phyloP scores from a whole-genome alignment of 495 filamentous ascomycete genomes.

The Articulospora tetracladia region DNA sequence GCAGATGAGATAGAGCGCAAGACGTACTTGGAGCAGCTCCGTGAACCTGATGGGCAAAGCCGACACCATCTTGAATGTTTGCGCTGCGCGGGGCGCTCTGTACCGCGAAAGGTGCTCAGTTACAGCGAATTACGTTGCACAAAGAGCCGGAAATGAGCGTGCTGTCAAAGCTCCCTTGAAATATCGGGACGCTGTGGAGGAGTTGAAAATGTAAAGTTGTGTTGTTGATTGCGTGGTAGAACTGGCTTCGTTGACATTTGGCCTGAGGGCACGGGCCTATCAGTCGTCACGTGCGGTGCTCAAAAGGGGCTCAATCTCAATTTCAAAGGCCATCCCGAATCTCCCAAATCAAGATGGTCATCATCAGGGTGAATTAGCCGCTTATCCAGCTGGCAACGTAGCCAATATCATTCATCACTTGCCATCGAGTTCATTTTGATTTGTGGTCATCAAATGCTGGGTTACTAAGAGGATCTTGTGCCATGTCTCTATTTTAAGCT shows the following conservation, averaged over 20 bases:
- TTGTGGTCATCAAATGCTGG: no score
- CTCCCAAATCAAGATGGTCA: no score
- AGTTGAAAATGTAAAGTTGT: background rate
- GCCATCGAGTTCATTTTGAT: no score
- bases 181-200: conserved; percentile 13
- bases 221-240: conserved; percentile 20
- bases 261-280: background rate
- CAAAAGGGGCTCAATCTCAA: conserved; percentile 2
- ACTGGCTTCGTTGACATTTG: conserved; percentile 14
- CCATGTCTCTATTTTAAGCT: no score
- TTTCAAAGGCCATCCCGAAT: background rate
- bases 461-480: no score
- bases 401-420: no score
- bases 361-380: no score
- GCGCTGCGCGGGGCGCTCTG: conserved; percentile 21
- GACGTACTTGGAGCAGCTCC: conserved; percentile 81
- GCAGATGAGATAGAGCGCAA: background rate
- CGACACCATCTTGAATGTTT: conserved; percentile 59
- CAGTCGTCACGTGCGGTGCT: background rate
- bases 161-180: conserved; percentile 13
- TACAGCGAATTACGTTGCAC: conserved; percentile 11
- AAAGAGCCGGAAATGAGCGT: conserved; percentile 11
- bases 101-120: conserved; percentile 17
- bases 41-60: conserved; percentile 88
- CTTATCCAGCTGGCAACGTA: no score